Evolutionary conservation across 441 rosid species (phyloP), one percentile per base, ranked within the genome.

Genomic region (Monsonia emarginata): DNA sequence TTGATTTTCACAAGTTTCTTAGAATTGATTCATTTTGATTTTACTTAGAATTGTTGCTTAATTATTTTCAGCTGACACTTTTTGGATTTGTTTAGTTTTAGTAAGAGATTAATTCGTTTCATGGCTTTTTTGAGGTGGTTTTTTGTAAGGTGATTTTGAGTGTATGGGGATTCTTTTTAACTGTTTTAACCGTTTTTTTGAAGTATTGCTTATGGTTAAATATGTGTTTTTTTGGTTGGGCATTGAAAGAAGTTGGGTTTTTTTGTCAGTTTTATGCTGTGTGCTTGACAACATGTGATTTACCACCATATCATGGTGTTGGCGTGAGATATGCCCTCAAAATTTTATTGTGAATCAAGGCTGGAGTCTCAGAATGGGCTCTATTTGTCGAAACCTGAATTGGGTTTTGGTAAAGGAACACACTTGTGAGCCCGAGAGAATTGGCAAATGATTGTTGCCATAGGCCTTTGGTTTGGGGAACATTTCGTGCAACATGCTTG

Each of bases 381-480:
- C 82, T 72, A 46, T 75, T 67, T 68, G 71, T 74, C 65, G 0
- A 70, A 65, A 59, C 68, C 76, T 2, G 0, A 24, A 24, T n/a
- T 32, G 68, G 81, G 73, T 56, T 70, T 77, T 65, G 81, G 74
- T 82, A 62, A 63, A 68, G 88, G 69, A 80, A 82, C 63, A 84
- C 86, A 54, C 38, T 24, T 34, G 56, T 28, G 84, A 82, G 84
- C 88, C 62, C 62, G 22, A n/a, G 88, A 84, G 88, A 84, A 73
- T 86, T 82, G 91, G 84, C 68, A 73, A 73, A 11, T 2, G 59
- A 57, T 1, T 34, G n/a, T n/a, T 78, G 81, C 79, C 85, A 82
- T 82, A 81, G 84, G 88, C 90, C 83, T 82, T 75, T 82, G 88
- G 76, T 86, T 68, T 65, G 32, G 82, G 85, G 82, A 67, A 61